Percentiles rank a stretch among this genome's conserved stretches.
phyloP scores from a whole-genome alignment of 495 filamentous ascomycete genomes.

The Talaromyces adpressus region DNA sequence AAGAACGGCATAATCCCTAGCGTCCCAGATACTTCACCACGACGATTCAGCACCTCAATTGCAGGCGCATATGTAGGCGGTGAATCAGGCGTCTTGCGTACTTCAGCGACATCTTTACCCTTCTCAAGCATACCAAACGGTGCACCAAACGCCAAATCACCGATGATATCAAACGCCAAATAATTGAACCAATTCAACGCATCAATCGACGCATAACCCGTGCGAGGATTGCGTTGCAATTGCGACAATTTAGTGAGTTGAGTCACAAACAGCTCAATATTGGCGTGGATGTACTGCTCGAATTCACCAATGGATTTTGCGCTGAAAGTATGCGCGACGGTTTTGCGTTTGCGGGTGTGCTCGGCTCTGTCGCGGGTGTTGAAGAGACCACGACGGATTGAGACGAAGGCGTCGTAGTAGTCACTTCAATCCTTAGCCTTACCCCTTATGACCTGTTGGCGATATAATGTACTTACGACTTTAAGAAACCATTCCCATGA shows the following conservation, averaged over 20 bases:
- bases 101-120: constrained; percentile 53
- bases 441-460: no score
- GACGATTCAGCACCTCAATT: constrained; percentile 48
- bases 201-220: constrained; percentile 57
- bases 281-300: constrained; percentile 81
- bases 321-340: constrained; percentile 79
- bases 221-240: constrained; percentile 35
- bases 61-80: constrained; percentile 42
- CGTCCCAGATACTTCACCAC: constrained; percentile 46
- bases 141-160: constrained; percentile 48
- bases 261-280: constrained; percentile 65
- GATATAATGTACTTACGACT: constrained; percentile 38
- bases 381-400: constrained; percentile 80
- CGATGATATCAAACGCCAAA: constrained; percentile 89
- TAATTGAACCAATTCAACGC: constrained; percentile 92
- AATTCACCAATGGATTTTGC: constrained; percentile 77
- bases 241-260: constrained; percentile 50
- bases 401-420: constrained; percentile 90
- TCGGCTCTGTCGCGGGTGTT: constrained; percentile 79
- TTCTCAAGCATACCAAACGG: constrained; percentile 49
- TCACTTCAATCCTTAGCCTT: constrained; percentile 33
- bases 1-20: constrained; percentile 39
- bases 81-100: constrained; percentile 39
- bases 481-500: constrained; percentile 68
- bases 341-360: constrained; percentile 87